These are phyloP conservation scores for Vitis cinerea DNA, from an alignment of 164 flowering plant genomes.

Conservation along the genomic window DNA sequence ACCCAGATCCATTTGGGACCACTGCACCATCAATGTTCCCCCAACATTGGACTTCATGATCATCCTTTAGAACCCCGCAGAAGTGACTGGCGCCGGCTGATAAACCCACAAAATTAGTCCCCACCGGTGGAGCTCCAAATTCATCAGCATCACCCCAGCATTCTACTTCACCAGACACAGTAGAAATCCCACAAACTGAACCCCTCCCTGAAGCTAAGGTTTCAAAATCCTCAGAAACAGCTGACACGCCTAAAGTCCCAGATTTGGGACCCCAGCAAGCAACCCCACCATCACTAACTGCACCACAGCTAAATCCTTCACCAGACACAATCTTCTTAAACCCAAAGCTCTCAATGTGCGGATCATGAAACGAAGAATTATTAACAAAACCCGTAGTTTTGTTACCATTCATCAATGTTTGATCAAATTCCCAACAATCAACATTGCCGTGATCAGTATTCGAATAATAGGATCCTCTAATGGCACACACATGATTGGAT, in stretches of 20 bases:
- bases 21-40: conserved; percentile 57
- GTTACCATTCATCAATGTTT: conserved; percentile 18
- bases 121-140: conserved; percentile 24
- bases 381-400: conserved; percentile 20
- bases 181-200: conserved; percentile 63
- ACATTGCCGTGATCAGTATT: conserved; percentile 49
- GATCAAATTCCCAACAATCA: conserved; percentile 66
- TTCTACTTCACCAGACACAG: conserved; percentile 40
- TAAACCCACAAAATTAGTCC: conserved; percentile 50
- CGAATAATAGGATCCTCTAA: conserved; percentile 71
- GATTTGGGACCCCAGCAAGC: conserved; percentile 80
- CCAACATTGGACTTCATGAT: conserved; percentile 87
- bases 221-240: conserved; percentile 26
- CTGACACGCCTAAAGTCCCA: conserved; percentile 25
- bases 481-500: conserved; percentile 73
- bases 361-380: conserved; percentile 17
- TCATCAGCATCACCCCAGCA: conserved; percentile 64
- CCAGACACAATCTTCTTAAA: conserved; percentile 64
- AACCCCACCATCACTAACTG: conserved; percentile 47
- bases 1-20: conserved; percentile 68
- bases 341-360: conserved; percentile 14
- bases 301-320: conserved; percentile 81
- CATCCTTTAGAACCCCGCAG: conserved; percentile 76
- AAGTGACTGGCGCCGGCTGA: conserved; percentile 72
- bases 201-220: conserved; percentile 37